Base-by-base conservation (phyloP, 2,329 filamentous ascomycete genomes). In the Fusarium anthophilum region DNA sequence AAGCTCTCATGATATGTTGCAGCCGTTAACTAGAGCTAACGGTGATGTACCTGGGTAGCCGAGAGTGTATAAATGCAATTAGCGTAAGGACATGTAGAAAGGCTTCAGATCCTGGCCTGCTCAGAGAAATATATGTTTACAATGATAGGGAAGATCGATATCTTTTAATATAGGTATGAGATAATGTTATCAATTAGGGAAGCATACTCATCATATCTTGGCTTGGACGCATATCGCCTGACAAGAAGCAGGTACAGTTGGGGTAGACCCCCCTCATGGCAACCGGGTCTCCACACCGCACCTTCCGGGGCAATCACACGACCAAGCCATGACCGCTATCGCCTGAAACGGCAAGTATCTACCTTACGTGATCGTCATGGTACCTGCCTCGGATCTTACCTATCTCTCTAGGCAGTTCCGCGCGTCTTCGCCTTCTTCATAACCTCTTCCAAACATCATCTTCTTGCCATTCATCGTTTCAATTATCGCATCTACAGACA, bases 331-430 rank as follows among this genome's bases (percentile, higher is more conserved):
- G 71, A 58, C 67, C 47, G 35, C 56, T 57, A 60, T 58, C 26
- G 39, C 71, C 71, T 63, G 69, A 74, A 74, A 57, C 71, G 68
- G 72, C 68, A 75, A 71, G 72, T 57, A 69, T 62, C 61, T 70
- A 37, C 60, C 71, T 74, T 74, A 74, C 72, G 72, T 74, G 71
- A 74, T 74, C 68, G 67, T 69, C 72, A 74, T 74, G 59, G 67
- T 70, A 66, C 72, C 72, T 74, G 67, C 56, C 54, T 51, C 39
- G 43, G 63, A 67, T 59, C 71, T 71, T 60, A 75, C 64, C 61
- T 53, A 75, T 68, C 61, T 53, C 28, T 48, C 51, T 41, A 54
- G 51, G 47, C 58, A 64, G 37, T 39, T 74, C 61, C 60, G 20
- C 59, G 48, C 70, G 71, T 69, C 60, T 56, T 60, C 57, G 63